A percentile compares a stretch with the other conserved stretches of the same genome.
Conservation (phyloP, 176 grass and related monocot species). For the Juncus inflexus region DNA sequence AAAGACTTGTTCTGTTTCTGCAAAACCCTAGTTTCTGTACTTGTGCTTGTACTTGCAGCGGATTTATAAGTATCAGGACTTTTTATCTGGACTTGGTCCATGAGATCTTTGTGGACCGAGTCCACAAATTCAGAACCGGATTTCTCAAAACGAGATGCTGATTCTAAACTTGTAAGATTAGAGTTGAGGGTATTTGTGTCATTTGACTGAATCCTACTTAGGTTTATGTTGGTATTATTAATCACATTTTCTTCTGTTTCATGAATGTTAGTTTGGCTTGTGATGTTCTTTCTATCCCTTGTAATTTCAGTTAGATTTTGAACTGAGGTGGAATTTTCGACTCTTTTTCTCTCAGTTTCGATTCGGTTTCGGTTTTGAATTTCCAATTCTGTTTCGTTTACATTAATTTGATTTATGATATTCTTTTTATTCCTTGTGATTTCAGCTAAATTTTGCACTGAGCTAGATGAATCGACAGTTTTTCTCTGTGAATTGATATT, state of each 20-base stretch:
- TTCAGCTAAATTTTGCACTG: conserved; percentile 45
- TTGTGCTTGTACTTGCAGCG: conserved; percentile 39
- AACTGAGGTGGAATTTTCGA: conserved; percentile 39
- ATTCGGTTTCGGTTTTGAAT: conserved; percentile 28
- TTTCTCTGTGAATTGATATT: conserved; percentile 39
- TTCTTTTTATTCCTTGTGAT: conserved; percentile 39
- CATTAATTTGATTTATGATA: conserved; percentile 30
- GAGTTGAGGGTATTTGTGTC: conserved; percentile 5
- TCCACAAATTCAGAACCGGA: conserved; percentile 63
- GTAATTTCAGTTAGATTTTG: conserved; percentile 39
- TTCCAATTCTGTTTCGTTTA: conserved; percentile 33
- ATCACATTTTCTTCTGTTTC: conserved; percentile 44
- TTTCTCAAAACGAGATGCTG: conserved; percentile 69
- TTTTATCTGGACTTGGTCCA: conserved; percentile 42
- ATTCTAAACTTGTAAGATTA: conserved; percentile 42
- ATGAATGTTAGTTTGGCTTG: conserved; percentile 21
- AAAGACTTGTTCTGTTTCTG: conserved; percentile 61
- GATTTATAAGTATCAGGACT: conserved; percentile 61
- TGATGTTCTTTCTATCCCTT: conserved; percentile 37
- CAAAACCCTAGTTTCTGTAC: conserved; percentile 49
- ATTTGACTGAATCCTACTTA: conserved; percentile 33
- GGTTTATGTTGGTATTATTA: conserved; percentile 43
- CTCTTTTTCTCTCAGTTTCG: conserved; percentile 30
- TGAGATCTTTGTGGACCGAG: conserved; percentile 45
- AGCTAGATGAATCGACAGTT: conserved; percentile 35